Conservation (phyloP, 805 yeast species). For the Gaillardinia entomophila region DNA sequence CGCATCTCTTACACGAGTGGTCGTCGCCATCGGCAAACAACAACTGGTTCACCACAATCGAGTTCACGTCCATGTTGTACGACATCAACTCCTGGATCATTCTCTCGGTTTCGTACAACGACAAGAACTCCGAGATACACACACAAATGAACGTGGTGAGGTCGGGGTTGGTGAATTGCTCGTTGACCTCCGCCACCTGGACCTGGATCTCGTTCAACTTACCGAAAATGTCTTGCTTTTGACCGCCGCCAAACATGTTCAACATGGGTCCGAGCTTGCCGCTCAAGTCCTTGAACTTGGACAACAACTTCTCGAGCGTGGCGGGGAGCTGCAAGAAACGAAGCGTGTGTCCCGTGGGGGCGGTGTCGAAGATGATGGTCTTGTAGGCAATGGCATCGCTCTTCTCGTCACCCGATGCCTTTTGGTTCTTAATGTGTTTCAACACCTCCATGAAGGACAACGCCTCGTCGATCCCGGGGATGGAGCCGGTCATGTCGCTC, state of each 20-base stretch:
- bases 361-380: slow-evolving; percentile 96
- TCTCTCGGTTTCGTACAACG: slow-evolving; percentile 95
- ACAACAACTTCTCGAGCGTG: slow-evolving; percentile 79
- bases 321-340: slow-evolving; percentile 93
- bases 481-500: slow-evolving; percentile 89
- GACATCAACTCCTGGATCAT: slow-evolving; percentile 93
- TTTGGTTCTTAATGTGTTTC: slow-evolving; percentile 87
- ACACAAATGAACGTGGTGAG: slow-evolving; percentile 94
- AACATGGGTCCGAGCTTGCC: slow-evolving; percentile 89
- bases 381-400: slow-evolving; percentile 46
- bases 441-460: slow-evolving; percentile 96
- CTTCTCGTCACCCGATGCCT: slow-evolving; percentile 19
- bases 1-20: slow-evolving; percentile 80
- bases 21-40: slow-evolving; percentile 78
- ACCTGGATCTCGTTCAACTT: slow-evolving; percentile 78
- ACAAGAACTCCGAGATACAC: slow-evolving; percentile 94
- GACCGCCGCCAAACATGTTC: slow-evolving; percentile 66
- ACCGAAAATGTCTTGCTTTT: slow-evolving; percentile 63
- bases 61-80: slow-evolving; percentile 93
- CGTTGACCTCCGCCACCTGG: slow-evolving; percentile 81
- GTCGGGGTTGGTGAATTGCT: slow-evolving; percentile 94
- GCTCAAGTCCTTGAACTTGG: slow-evolving; percentile 81
- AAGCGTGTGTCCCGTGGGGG: slow-evolving; percentile 98
- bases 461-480: slow-evolving; percentile 99
- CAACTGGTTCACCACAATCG: slow-evolving; percentile 92